Conservation (phyloP, 2,329 filamentous ascomycete species). For the Xylaria sp. region DNA sequence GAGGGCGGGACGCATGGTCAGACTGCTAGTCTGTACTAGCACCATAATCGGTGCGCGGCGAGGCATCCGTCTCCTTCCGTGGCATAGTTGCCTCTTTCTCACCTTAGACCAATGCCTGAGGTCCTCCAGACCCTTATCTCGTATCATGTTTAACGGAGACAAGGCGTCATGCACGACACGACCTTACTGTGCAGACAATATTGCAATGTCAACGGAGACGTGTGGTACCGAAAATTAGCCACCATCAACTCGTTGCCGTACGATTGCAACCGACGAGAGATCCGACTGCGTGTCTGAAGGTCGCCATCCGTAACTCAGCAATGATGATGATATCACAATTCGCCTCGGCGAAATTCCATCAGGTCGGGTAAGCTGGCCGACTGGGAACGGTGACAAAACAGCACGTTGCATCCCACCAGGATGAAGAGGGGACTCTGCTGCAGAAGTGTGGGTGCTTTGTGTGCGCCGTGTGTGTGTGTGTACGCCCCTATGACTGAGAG, state of each 20-base stretch:
- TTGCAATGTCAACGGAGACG: constrained; percentile 4
- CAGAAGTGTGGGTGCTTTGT: constrained; percentile 17
- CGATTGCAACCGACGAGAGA: constrained; percentile 13
- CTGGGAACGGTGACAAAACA: constrained; percentile 20
- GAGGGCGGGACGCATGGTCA: constrained; percentile 15
- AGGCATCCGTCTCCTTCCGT: neutral
- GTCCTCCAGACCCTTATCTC: neutral
- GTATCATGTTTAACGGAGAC: constrained; percentile 11
- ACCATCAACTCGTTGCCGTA: constrained; percentile 14
- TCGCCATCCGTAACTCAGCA: constrained; percentile 16
- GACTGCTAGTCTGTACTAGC: constrained; percentile 8
- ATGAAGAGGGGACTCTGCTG: constrained; percentile 19
- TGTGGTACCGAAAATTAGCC: constrained; percentile 13
- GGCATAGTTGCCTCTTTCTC: constrained; percentile 6
- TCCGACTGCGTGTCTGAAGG: constrained; percentile 12
- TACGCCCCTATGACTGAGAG: constrained; percentile 4
- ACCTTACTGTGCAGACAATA: constrained; percentile 20
- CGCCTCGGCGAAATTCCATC: constrained; percentile 21
- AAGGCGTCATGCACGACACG: constrained; percentile 28
- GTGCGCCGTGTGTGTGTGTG: constrained; percentile 20
- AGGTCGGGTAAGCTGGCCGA: constrained; percentile 20
- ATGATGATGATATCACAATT: constrained; percentile 26
- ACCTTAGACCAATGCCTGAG: neutral
- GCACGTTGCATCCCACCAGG: constrained; percentile 23
- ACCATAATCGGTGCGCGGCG: neutral